Evolutionary conservation across 2,329 filamentous ascomycete species (phyloP).

Genomic region (Pseudogymnoascus pannorum): DNA sequence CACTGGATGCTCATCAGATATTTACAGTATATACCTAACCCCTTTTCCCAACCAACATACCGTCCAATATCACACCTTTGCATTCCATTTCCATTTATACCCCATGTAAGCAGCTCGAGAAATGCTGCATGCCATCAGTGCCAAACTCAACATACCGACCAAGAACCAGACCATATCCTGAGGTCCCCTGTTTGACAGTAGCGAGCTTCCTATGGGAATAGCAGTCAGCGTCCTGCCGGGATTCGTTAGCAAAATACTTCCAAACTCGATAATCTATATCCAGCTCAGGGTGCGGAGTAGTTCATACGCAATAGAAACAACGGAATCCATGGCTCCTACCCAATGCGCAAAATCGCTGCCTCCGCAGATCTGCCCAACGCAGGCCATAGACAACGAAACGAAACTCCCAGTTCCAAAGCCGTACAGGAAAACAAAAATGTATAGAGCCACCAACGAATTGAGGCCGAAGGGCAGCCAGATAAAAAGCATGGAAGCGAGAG

Average conservation of each 20-base stretch:
- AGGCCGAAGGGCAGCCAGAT: conserved; percentile 3
- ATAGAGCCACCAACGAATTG: conserved; percentile 3
- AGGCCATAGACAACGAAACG: conserved; percentile 11
- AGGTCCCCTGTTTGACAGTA: not conserved
- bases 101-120: not conserved
- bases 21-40: conserved; percentile 1
- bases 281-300: not conserved
- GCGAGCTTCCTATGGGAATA: not conserved
- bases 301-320: not conserved
- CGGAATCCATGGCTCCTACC: conserved; percentile 2
- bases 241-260: not conserved
- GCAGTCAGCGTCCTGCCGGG: not conserved
- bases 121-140: not conserved
- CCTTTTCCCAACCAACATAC: not conserved
- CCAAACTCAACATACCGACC: not conserved
- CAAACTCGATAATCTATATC: not conserved
- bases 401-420: conserved; percentile 10
- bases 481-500: not conserved
- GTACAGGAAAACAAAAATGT: conserved; percentile 11
- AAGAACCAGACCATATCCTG: conserved; percentile 3
- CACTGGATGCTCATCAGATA: not conserved
- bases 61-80: not conserved
- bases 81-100: conserved; percentile 5
- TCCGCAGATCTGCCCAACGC: conserved; percentile 11
- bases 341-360: not conserved